Base-by-base conservation (phyloP, 306 rosid species). In the Vigna reflexopilosa region DNA sequence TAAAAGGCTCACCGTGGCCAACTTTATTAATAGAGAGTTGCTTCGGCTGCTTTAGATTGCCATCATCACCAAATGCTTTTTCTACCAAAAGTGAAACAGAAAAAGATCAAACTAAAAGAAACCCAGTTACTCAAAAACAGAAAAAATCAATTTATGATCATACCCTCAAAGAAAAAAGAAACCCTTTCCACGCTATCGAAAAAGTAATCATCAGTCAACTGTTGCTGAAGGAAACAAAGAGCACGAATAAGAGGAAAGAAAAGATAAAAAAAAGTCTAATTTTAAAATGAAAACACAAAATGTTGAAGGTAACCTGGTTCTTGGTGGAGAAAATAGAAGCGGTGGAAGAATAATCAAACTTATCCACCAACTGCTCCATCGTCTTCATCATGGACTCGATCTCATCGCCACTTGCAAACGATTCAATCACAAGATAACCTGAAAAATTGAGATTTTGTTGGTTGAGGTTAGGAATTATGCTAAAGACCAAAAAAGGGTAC, bases 111-210 rank as follows among this genome's bases (percentile, higher is more conserved):
- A 40, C 44, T 11, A 17, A 66, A 70, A 47, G 7, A 32, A 54
- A 54, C 55, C 56, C 61, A 4, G 58, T 57, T 50, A 63, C 38
- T 30, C 19, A 15, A 38, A 16, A 34, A 19, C 45, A 4, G 5
- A 76, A 67, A 79, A 30, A n/a, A 55, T 26, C 19, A 34, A 42
- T 45, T 19, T 12, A 17, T 54, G 34, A 19, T 3, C 20, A 82
- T 78, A 90, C 98, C 97, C 87, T 95, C 99, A 34, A 95, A 92
- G 89, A 95, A 95, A 81, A 83, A 92, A 8, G 97, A 94, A 82
- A 94, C 71, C 10, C 75, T 89, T 59, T 92, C 93, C 12, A 59
- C 98, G 77, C 98, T 95, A 44, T 92, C 90, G 24, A 62, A 85
- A 80, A 95, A 95, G 80, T 95, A 88, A 83, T 89, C 59, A 71